Conservation (phyloP, 1,284 basidiomycete genomes). For the Heliocybe sulcata region DNA sequence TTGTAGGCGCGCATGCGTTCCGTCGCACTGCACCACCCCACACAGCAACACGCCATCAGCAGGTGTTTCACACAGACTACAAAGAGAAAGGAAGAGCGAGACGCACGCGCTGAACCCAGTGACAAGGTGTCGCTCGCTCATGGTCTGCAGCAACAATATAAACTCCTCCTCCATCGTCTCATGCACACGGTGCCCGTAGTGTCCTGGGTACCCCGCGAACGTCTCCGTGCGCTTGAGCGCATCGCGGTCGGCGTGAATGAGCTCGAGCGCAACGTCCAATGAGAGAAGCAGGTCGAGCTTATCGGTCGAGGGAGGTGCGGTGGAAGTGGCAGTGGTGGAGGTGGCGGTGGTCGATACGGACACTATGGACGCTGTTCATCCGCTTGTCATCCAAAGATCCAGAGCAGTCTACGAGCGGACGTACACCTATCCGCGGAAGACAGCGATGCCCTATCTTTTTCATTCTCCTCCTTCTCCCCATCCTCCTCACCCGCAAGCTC, state of each 20-base stretch:
- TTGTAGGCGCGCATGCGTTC: conserved; percentile 84
- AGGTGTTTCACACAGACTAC: too few relatives aligned
- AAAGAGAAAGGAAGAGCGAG: not conserved
- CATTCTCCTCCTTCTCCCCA: conserved; percentile 20
- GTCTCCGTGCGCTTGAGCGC: conserved; percentile 89
- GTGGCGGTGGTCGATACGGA: conserved; percentile 6
- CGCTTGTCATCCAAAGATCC: too few relatives aligned
- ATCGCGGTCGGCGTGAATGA: conserved; percentile 91
- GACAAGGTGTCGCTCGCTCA: conserved; percentile 76
- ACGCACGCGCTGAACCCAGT: conserved; percentile 81
- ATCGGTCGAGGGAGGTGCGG: conserved; percentile 26
- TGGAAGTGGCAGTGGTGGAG: conserved; percentile 1
- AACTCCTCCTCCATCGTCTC: conserved; percentile 93
- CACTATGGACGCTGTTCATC: not conserved
- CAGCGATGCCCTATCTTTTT: conserved; percentile 6
- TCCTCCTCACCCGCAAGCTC: conserved; percentile 47
- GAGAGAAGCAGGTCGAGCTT: conserved; percentile 85
- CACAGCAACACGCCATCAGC: too few relatives aligned
- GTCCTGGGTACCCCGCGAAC: conserved; percentile 80
- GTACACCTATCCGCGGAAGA: not conserved
- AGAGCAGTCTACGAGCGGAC: not conserved
- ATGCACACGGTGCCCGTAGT: conserved; percentile 72
- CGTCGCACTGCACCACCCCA: conserved; percentile 74
- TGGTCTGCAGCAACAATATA: conserved; percentile 72
- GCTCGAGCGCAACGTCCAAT: conserved; percentile 84